A percentile compares a stretch with the other conserved stretches of the same genome.
phyloP scores from a whole-genome alignment of 805 yeast genomes.

The Zygosaccharomyces lentus region DNA sequence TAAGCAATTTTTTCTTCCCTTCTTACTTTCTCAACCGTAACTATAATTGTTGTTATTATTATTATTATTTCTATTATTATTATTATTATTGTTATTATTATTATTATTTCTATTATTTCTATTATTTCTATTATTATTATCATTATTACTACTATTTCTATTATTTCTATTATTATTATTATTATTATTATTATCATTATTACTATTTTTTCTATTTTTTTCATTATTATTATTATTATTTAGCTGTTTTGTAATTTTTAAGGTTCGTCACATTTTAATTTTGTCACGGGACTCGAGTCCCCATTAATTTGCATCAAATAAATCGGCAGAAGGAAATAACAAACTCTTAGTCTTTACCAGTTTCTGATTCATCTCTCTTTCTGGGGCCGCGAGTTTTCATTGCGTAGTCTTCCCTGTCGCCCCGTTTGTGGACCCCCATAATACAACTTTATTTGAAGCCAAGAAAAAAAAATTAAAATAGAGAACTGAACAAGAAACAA shows the following conservation, averaged over 20 bases:
- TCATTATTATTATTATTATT: background rate
- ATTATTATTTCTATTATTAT: constrained; percentile 1
- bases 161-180: background rate
- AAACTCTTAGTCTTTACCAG: no score
- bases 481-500: background rate
- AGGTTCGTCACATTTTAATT: background rate
- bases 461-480: background rate
- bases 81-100: background rate
- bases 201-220: no score
- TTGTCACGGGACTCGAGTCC: background rate
- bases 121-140: background rate
- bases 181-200: background rate
- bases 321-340: no score
- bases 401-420: background rate
- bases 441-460: background rate
- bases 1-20: background rate
- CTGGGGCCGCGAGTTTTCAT: background rate
- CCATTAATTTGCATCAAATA: no score
- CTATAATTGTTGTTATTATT: constrained; percentile 1
- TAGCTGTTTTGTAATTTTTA: background rate
- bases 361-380: background rate
- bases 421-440: background rate
- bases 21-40: background rate
- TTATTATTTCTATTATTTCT: background rate
- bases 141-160: background rate